phyloP scores from a whole-genome alignment of 192 early-diverging fungal species.

The Kappamyces sp. region DNA sequence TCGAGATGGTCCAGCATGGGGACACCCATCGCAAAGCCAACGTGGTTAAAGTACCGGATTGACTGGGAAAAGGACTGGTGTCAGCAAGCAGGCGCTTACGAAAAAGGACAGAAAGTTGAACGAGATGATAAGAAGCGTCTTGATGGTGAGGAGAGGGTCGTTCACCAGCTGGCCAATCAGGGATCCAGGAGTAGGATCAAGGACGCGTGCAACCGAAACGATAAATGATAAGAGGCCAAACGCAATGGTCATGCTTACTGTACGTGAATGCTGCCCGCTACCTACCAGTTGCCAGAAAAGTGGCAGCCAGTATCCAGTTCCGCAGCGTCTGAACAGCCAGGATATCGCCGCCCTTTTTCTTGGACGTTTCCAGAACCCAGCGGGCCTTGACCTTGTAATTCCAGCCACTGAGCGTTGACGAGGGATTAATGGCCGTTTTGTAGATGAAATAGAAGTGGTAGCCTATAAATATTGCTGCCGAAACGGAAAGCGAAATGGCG shows the following conservation, averaged over 20 bases:
- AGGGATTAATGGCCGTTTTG: not conserved
- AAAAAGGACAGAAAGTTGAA: slow-evolving; percentile 8
- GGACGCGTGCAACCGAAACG: not conserved
- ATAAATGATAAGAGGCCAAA: slow-evolving; percentile 17
- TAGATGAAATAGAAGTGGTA: slow-evolving; percentile 12
- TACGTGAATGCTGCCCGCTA: too few species aligned
- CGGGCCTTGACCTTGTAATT: not conserved
- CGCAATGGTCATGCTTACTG: not conserved
- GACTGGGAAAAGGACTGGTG: slow-evolving; percentile 10
- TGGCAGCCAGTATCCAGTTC: slow-evolving; percentile 21
- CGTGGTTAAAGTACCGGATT: slow-evolving; percentile 15
- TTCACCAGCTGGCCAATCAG: slow-evolving; percentile 1
- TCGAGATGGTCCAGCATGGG: slow-evolving; percentile 7
- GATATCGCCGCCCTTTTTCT: slow-evolving; percentile 17
- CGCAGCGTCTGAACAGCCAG: slow-evolving; percentile 22
- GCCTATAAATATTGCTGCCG: not conserved
- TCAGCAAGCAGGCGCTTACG: not conserved
- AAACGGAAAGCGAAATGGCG: not conserved
- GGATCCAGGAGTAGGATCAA: not conserved
- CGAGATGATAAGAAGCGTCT: slow-evolving; percentile 6
- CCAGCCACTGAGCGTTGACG: slow-evolving; percentile 5
- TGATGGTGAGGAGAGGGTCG: not conserved
- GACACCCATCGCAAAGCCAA: slow-evolving; percentile 9
- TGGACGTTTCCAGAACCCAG: slow-evolving; percentile 10
- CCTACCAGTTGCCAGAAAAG: slow-evolving; percentile 10